Base-by-base conservation (phyloP, 176 grass and related monocot species). In the Juncus inflexus region DNA sequence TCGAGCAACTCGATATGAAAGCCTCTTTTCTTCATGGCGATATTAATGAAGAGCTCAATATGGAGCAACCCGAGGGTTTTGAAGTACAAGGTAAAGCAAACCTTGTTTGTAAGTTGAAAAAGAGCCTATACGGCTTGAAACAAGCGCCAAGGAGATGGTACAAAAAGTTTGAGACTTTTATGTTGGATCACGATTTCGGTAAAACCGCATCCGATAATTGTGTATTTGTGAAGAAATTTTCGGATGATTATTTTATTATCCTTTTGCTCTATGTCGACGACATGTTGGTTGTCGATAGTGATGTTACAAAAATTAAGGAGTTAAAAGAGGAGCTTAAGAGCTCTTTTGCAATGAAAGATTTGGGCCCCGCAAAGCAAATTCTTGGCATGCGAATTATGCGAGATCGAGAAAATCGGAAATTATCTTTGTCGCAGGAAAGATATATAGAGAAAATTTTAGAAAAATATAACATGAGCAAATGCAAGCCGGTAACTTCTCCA, bases 191-290 rank as follows among this genome's bases (percentile, higher is more conserved):
- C 51, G 40, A 11, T 9, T 70, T 61, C 40, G 45, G 13, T 14
- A 65, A 70, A 69, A 9, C 9, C 42, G 38, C 56, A 3, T 9
- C 16, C 53, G 10, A 64, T 57, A 38, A 47, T 35, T 76, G 16
- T 77, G 45, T 76, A 0, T 72, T 67, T 57, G n/a, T 72, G 40
- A 63, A 82, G 52, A 72, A 3, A 55, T 76, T 56, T n/a, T 15
- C 0, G 2, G 3, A 70, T 62, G 59, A 19, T 55, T 4, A 82
- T 40, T 82, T 58, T 50, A 5, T 58, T 54, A 64, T 75, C 43
- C 37, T 82, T 12, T 76, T 76, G 19, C 7, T 64, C 3, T 58
- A 81, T 81, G 42, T 81, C n/a, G 61, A 75, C 45, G 63, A 69
- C 7, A 76, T 64, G 15, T 55, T 75, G 59, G 37, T 75, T 64